These are phyloP conservation scores for Xylariaceae sp. DNA, from an alignment of 2,329 filamentous ascomycete species.

Conservation along the genomic window DNA sequence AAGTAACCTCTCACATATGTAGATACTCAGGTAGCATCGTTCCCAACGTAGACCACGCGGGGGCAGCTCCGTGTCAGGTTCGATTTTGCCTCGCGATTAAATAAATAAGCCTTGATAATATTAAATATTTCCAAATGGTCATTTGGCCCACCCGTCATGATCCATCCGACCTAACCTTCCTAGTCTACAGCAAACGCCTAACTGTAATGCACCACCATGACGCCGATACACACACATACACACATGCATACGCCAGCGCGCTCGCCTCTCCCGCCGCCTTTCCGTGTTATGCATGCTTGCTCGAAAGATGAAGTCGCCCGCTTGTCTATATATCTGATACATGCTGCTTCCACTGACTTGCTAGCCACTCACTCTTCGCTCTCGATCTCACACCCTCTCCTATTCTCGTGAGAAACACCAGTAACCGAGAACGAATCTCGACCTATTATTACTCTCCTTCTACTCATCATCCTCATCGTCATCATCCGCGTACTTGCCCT, in stretches of 20 bases:
- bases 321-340: too few relatives aligned
- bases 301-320: too few relatives aligned
- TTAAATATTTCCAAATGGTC: neutral
- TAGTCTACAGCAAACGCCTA: neutral
- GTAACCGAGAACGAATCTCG: too few relatives aligned
- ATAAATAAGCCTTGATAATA: neutral
- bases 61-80: too few relatives aligned
- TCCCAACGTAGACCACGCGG: too few relatives aligned
- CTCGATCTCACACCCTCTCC: too few relatives aligned
- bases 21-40: neutral
- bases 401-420: neutral
- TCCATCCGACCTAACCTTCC: neutral
- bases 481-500: slow-evolving; percentile 63
- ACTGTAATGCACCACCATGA: neutral
- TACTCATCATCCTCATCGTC: slow-evolving; percentile 32
- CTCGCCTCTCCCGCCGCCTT: neutral
- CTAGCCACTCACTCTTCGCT: too few relatives aligned
- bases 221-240: neutral
- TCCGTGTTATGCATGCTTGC: neutral
- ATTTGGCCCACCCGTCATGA: neutral
- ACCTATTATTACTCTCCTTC: too few relatives aligned
- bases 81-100: neutral
- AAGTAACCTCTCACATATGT: neutral
- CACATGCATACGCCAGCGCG: too few relatives aligned
- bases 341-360: too few relatives aligned